A percentile compares a stretch with the other conserved stretches of the same genome.
phyloP scores from a whole-genome alignment of 2,329 filamentous ascomycete species.

The Fusarium sp. region DNA sequence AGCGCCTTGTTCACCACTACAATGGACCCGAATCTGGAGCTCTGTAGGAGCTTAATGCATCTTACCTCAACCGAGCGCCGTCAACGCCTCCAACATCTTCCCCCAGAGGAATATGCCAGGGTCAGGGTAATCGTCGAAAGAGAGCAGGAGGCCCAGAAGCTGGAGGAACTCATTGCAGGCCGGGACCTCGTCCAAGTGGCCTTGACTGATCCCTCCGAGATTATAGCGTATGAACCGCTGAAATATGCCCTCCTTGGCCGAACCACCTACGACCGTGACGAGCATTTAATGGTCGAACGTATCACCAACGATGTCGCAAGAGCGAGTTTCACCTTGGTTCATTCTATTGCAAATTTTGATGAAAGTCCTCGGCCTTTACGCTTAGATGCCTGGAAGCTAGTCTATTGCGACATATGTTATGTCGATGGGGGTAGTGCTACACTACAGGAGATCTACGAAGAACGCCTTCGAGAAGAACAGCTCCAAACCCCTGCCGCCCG shows the following conservation, averaged over 20 bases:
- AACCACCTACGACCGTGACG: neutral
- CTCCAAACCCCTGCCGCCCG: too few species aligned
- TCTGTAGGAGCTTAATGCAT: slow-evolving; percentile 13
- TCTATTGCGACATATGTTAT: slow-evolving; percentile 10
- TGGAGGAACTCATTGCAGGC: slow-evolving; percentile 13
- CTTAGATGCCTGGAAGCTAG: slow-evolving; percentile 27
- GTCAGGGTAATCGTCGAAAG: neutral
- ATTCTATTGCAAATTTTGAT: neutral
- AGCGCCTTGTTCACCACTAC: neutral
- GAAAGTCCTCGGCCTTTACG: neutral
- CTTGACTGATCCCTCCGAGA: slow-evolving; percentile 8
- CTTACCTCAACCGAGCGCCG: neutral
- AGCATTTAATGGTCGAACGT: slow-evolving; percentile 1
- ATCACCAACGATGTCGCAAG: slow-evolving; percentile 3
- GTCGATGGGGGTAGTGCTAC: too few species aligned
- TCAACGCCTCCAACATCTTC: slow-evolving; percentile 5
- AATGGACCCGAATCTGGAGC: slow-evolving; percentile 18
- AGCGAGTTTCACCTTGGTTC: neutral
- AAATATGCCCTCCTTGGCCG: slow-evolving; percentile 16
- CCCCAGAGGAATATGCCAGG: neutral
- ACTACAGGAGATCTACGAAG: too few species aligned
- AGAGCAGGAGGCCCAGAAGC: neutral
- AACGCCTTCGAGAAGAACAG: too few species aligned
- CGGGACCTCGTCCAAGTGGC: slow-evolving; percentile 19
- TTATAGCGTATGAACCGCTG: neutral